Conservation (phyloP, 257 asterid species). For the Fraxinus excelsior region DNA sequence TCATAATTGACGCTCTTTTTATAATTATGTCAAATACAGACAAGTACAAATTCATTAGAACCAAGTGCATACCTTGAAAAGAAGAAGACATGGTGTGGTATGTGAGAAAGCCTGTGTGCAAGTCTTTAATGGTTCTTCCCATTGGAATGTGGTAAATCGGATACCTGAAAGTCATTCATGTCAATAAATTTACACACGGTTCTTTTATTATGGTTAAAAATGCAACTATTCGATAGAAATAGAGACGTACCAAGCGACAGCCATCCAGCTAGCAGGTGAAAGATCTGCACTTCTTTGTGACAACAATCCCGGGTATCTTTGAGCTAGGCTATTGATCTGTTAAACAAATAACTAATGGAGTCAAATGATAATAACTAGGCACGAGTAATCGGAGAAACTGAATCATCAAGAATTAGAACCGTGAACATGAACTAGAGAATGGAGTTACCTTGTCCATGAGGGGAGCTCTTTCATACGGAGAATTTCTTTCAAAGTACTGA, state of each 20-base stretch:
- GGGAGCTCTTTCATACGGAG: constrained; percentile 73
- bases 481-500: constrained; percentile 63
- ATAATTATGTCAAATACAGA: neutral
- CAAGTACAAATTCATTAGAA: neutral
- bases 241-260: constrained; percentile 69
- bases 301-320: constrained; percentile 60
- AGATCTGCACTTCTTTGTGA: constrained; percentile 72
- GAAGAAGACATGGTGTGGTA: constrained; percentile 83
- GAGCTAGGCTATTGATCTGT: constrained; percentile 54
- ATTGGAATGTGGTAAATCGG: constrained; percentile 82
- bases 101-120: constrained; percentile 72
- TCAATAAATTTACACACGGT: neutral
- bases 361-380: constrained; percentile 3
- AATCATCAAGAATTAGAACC: neutral
- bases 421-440: neutral
- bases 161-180: constrained; percentile 46
- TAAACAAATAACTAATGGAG: constrained; percentile 3
- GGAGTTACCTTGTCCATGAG: constrained; percentile 63
- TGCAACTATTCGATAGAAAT: neutral
- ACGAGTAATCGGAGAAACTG: neutral
- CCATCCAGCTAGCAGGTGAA: constrained; percentile 96
- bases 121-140: constrained; percentile 54
- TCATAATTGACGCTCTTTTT: neutral
- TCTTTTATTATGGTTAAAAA: neutral
- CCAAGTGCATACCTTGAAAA: constrained; percentile 56